Conservation (phyloP, 768 basidiomycete genomes). For the Hericium rajendrae region DNA sequence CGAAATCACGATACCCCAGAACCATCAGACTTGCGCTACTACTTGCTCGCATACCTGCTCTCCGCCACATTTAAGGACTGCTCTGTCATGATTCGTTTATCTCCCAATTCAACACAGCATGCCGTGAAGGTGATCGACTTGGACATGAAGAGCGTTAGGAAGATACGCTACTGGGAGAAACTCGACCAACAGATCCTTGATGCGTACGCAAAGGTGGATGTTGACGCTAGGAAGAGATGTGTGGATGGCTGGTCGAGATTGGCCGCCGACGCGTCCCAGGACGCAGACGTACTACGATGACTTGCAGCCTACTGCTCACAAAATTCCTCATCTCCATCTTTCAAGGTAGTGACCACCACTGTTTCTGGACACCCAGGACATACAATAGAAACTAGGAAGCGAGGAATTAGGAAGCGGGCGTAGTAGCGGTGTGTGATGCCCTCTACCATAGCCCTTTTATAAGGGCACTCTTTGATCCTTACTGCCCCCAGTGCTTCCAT, state of each 20-base stretch:
- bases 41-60: conserved; percentile 68
- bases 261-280: no score
- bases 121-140: conserved; percentile 73
- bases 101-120: conserved; percentile 20
- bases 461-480: no score
- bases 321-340: no score
- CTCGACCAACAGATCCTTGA: conserved; percentile 62
- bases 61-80: conserved; percentile 97
- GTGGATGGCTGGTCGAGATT: neutral
- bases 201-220: conserved; percentile 24
- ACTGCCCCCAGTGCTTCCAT: no score
- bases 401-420: no score
- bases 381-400: no score
- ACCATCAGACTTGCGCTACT: conserved; percentile 44
- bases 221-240: conserved; percentile 4
- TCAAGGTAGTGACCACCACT: no score
- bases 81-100: conserved; percentile 50
- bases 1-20: conserved; percentile 30
- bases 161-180: conserved; percentile 60
- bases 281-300: no score
- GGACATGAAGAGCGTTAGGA: conserved; percentile 64
- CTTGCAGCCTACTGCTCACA: no score
- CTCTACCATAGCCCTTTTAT: no score
- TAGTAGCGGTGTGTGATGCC: no score
- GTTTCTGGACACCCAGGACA: no score